A percentile compares a stretch with the other conserved stretches of the same genome.
Conservation (phyloP, 2,329 filamentous ascomycete genomes). For the Pleoardoris graminearum region DNA sequence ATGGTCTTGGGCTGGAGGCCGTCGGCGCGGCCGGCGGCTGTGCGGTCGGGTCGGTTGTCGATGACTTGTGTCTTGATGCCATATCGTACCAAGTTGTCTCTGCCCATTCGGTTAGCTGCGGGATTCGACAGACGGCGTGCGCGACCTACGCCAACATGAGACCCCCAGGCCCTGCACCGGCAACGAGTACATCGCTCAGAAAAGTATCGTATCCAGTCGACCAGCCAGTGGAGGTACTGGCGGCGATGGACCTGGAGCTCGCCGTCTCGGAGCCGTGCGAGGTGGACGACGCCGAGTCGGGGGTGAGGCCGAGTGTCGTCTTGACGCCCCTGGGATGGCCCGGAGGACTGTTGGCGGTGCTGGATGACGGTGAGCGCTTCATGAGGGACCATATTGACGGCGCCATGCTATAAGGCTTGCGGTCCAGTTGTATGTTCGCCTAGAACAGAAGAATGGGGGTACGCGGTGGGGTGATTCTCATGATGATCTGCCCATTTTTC, state of each 20-base stretch:
- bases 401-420: constrained; percentile 35
- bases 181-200: constrained; percentile 47
- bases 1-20: constrained; percentile 78
- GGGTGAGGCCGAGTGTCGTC: constrained; percentile 39
- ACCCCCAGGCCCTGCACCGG: constrained; percentile 49
- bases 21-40: constrained; percentile 69
- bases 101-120: constrained; percentile 27
- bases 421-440: constrained; percentile 9
- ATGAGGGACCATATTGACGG: constrained; percentile 39
- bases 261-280: constrained; percentile 23
- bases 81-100: constrained; percentile 63
- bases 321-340: constrained; percentile 34
- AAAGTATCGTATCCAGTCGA: constrained; percentile 35
- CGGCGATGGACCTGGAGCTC: constrained; percentile 16
- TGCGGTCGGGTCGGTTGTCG: constrained; percentile 70
- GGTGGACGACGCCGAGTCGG: constrained; percentile 30
- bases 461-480: constrained; percentile 15
- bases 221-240: constrained; percentile 21
- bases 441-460: constrained; percentile 39
- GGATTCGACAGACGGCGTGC: too few relatives aligned
- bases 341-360: constrained; percentile 18
- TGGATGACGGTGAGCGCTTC: constrained; percentile 36
- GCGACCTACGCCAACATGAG: constrained; percentile 50
- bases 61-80: constrained; percentile 68
- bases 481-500: constrained; percentile 33